Evolutionary conservation across 768 basidiomycete species (phyloP).

Genomic region (Rhizopogon vinicolor): DNA sequence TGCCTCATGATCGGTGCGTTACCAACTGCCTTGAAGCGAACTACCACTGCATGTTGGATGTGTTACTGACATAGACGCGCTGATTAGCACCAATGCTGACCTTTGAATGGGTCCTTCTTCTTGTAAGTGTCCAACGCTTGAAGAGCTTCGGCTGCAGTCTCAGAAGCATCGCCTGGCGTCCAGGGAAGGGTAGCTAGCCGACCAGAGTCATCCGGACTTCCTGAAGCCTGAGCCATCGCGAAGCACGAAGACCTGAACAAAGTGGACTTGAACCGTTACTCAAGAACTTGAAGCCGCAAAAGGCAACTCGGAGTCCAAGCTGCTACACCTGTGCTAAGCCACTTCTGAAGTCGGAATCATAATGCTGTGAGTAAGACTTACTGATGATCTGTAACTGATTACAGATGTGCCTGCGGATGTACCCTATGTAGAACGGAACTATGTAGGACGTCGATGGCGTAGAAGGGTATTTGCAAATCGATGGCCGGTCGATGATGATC

Average conservation of each 20-base stretch:
- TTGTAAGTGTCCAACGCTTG: constrained; percentile 83
- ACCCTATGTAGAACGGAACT: too few relatives aligned
- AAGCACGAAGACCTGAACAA: background rate
- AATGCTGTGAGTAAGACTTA: too few relatives aligned
- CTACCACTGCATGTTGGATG: constrained; percentile 59
- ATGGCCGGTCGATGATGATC: too few relatives aligned
- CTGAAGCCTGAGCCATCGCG: constrained; percentile 24
- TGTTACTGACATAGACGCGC: background rate
- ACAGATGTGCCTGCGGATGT: too few relatives aligned
- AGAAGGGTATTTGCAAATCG: too few relatives aligned
- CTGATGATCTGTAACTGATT: too few relatives aligned
- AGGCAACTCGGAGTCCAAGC: too few relatives aligned
- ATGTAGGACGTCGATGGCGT: too few relatives aligned
- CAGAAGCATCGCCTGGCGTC: constrained; percentile 28
- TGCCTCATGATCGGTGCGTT: constrained; percentile 99
- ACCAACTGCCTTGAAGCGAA: constrained; percentile 96
- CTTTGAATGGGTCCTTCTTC: constrained; percentile 80
- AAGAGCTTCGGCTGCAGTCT: constrained; percentile 41
- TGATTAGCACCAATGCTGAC: constrained; percentile 28
- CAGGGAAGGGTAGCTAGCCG: constrained; percentile 26
- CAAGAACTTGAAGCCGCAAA: too few relatives aligned
- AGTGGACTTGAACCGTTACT: too few relatives aligned
- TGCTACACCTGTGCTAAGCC: too few relatives aligned
- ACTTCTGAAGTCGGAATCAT: too few relatives aligned
- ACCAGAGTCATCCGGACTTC: constrained; percentile 30